phyloP scores from a whole-genome alignment of 2,329 filamentous ascomycete species.

The Aschersonia sp. region DNA sequence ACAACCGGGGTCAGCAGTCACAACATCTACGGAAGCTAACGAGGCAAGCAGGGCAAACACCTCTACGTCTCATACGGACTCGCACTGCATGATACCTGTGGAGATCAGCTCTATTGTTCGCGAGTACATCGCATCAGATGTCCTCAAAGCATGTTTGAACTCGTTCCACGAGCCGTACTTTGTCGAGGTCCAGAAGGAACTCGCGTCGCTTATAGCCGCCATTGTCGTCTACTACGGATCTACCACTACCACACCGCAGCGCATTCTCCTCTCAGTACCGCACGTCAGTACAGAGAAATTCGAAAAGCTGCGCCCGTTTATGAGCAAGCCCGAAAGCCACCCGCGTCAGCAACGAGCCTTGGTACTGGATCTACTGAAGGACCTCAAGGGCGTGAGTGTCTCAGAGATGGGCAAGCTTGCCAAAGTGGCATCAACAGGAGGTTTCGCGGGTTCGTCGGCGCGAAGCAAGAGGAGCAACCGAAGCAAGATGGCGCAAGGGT shows the following conservation, averaged over 20 bases:
- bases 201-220: slow-evolving; percentile 73
- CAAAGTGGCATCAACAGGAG: slow-evolving; percentile 25
- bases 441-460: slow-evolving; percentile 13
- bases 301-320: slow-evolving; percentile 44
- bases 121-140: slow-evolving; percentile 79
- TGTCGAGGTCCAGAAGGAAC: slow-evolving; percentile 85
- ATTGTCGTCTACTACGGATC: slow-evolving; percentile 67
- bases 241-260: slow-evolving; percentile 53
- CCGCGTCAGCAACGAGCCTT: slow-evolving; percentile 68
- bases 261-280: slow-evolving; percentile 67
- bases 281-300: slow-evolving; percentile 58
- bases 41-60: no score
- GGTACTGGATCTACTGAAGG: slow-evolving; percentile 71
- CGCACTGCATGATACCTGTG: slow-evolving; percentile 29
- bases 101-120: slow-evolving; percentile 54
- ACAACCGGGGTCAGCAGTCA: no score
- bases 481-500: slow-evolving; percentile 46
- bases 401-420: slow-evolving; percentile 81
- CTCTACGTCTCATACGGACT: slow-evolving; percentile 13
- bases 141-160: slow-evolving; percentile 78
- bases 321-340: slow-evolving; percentile 41
- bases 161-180: slow-evolving; percentile 94
- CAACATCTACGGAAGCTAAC: no score
- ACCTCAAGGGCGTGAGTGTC: slow-evolving; percentile 79
- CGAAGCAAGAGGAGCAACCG: slow-evolving; percentile 14